Evolutionary conservation across 2,329 filamentous ascomycete genomes (phyloP).

Genomic region (Balansia obtecta): DNA sequence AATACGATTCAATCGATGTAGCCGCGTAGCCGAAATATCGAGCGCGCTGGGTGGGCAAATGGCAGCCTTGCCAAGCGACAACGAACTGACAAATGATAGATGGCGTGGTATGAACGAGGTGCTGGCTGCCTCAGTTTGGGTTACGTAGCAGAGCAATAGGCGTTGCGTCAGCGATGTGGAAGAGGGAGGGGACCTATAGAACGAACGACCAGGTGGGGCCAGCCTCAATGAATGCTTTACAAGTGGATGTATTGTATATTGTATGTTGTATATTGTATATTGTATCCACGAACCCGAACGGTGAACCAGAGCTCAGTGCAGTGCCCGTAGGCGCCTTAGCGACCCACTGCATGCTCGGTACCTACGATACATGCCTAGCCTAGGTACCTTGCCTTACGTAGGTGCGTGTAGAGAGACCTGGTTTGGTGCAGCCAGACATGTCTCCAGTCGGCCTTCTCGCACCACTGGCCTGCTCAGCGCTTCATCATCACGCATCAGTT

Average conservation of each 20-base stretch:
- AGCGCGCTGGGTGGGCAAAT: not conserved
- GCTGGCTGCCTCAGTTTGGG: not conserved
- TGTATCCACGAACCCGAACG: no score
- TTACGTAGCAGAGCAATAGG: not conserved
- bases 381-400: no score
- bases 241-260: no score
- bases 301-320: no score
- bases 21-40: not conserved
- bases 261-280: no score
- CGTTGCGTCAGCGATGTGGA: constrained; percentile 6
- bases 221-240: no score
- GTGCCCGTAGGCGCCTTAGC: not conserved
- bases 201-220: not conserved
- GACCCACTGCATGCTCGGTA: no score
- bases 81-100: not conserved
- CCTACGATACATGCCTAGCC: not conserved
- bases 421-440: not conserved
- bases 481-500: not conserved
- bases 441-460: not conserved
- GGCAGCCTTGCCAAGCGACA: not conserved
- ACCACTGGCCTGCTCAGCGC: not conserved
- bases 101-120: not conserved
- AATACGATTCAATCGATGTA: not conserved
- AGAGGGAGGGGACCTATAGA: not conserved
- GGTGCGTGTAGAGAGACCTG: no score